phyloP scores from a whole-genome alignment of 2,329 filamentous ascomycete genomes.

The Exserohilum turcica region DNA sequence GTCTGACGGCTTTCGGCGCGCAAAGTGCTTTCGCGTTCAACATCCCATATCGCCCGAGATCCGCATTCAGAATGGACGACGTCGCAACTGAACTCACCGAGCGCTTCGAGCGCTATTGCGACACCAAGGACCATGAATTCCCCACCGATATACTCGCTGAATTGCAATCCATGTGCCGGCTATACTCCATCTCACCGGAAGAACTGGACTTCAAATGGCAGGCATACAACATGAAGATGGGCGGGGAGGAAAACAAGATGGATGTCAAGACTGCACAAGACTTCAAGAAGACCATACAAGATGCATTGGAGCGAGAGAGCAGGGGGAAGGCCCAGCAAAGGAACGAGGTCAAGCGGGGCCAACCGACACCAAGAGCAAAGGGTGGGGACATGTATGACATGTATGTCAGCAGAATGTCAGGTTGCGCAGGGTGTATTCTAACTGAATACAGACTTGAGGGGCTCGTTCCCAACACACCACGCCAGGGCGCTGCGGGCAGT shows the following conservation, averaged over 20 bases:
- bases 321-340: conserved; percentile 68
- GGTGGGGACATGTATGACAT: conserved; percentile 79
- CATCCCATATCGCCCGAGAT: conserved; percentile 9
- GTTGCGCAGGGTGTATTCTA: conserved; percentile 2
- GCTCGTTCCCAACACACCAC: conserved; percentile 53
- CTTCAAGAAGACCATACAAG: conserved; percentile 87
- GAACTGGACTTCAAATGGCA: conserved; percentile 99
- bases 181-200: conserved; percentile 80
- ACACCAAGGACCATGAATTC: conserved; percentile 58
- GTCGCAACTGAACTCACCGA: conserved; percentile 60
- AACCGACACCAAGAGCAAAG: conserved; percentile 63
- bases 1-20: conserved; percentile 27
- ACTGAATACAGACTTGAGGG: conserved; percentile 52
- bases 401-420: conserved; percentile 50
- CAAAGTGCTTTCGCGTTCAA: conserved; percentile 7
- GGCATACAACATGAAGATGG: conserved; percentile 95
- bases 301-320: conserved; percentile 77
- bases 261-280: conserved; percentile 72
- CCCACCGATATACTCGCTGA: conserved; percentile 79
- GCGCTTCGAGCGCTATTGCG: conserved; percentile 66
- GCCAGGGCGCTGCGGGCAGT: conserved; percentile 47
- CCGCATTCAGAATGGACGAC: conserved; percentile 54
- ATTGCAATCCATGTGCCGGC: conserved; percentile 81
- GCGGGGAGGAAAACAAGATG: conserved; percentile 73
- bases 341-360: conserved; percentile 65